Conservation (phyloP, 768 basidiomycete species). For the Xanthoconium purpureum region DNA sequence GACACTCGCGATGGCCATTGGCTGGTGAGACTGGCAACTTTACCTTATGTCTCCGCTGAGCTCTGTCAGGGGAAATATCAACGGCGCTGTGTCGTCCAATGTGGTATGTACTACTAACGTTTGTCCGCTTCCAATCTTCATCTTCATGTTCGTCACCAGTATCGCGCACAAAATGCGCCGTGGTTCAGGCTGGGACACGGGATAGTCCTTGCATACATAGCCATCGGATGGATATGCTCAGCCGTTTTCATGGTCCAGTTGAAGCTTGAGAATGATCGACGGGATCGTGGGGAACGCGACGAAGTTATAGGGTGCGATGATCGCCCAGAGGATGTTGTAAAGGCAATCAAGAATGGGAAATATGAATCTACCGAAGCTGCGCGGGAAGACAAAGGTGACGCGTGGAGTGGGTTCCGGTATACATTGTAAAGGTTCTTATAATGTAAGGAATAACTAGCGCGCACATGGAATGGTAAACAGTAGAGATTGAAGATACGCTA, state of each 20-base stretch:
- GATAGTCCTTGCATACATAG: constrained; percentile 67
- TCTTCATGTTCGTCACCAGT: constrained; percentile 36
- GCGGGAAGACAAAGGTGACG: constrained; percentile 57
- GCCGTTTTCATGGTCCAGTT: constrained; percentile 46
- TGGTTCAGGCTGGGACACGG: constrained; percentile 71
- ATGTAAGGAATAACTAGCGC: constrained; percentile 35
- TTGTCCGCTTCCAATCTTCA: background rate
- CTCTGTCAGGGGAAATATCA: constrained; percentile 51
- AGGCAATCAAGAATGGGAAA: constrained; percentile 45
- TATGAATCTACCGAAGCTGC: constrained; percentile 58
- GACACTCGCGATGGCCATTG: constrained; percentile 68
- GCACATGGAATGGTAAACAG: constrained; percentile 41
- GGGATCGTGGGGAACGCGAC: constrained; percentile 66
- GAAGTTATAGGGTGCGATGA: constrained; percentile 55
- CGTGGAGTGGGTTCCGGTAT: constrained; percentile 78
- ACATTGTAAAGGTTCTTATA: constrained; percentile 34
- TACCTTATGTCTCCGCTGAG: constrained; percentile 16
- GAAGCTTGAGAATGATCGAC: constrained; percentile 55
- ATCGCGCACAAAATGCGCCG: constrained; percentile 60
- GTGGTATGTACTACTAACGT: constrained; percentile 43
- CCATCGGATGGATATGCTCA: constrained; percentile 57
- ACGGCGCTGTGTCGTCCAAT: constrained; percentile 66
- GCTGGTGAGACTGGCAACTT: constrained; percentile 34
- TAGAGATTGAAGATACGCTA: constrained; percentile 31
- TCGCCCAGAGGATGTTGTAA: constrained; percentile 35